Percentiles rank a stretch among this genome's conserved stretches.
Evolutionary conservation across 2,329 filamentous ascomycete species (phyloP).

Genomic region (Trichoderma simmonsii): DNA sequence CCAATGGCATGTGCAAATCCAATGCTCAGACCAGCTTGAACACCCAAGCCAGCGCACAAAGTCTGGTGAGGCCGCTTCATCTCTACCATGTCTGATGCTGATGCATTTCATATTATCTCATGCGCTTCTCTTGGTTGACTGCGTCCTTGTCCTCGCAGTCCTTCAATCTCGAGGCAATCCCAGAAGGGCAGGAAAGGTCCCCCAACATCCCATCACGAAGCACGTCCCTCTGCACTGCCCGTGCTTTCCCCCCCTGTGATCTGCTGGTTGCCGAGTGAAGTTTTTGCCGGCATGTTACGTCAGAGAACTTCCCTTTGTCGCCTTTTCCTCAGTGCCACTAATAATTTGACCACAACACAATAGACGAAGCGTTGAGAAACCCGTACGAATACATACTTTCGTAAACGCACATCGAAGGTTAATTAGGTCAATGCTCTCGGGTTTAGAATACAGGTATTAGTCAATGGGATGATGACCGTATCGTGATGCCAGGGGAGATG

Average conservation of each 20-base stretch:
- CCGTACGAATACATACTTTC: neutral
- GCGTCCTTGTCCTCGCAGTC: neutral
- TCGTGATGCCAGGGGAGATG: neutral
- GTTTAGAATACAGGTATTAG: neutral
- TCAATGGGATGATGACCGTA: neutral
- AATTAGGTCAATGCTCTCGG: neutral
- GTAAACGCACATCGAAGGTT: neutral
- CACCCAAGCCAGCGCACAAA: neutral
- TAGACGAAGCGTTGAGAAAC: neutral
- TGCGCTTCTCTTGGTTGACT: neutral
- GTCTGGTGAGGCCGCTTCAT: neutral
- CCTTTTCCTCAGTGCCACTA: neutral
- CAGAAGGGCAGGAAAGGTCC: constrained; percentile 3
- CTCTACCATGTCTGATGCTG: neutral
- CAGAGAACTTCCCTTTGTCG: constrained; percentile 3
- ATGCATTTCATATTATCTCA: neutral
- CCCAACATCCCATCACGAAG: neutral
- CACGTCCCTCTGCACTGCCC: constrained; percentile 12
- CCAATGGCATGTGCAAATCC: neutral
- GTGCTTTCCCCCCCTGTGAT: constrained; percentile 16
- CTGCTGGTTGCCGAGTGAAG: constrained; percentile 14
- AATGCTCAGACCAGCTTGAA: neutral
- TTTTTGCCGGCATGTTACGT: constrained; percentile 10
- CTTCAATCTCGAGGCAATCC: constrained; percentile 9
- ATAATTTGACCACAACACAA: neutral